Percentiles rank a stretch among this genome's conserved stretches.
Conservation (phyloP, 176 grass and related monocot genomes). For the Juncus effusus region DNA sequence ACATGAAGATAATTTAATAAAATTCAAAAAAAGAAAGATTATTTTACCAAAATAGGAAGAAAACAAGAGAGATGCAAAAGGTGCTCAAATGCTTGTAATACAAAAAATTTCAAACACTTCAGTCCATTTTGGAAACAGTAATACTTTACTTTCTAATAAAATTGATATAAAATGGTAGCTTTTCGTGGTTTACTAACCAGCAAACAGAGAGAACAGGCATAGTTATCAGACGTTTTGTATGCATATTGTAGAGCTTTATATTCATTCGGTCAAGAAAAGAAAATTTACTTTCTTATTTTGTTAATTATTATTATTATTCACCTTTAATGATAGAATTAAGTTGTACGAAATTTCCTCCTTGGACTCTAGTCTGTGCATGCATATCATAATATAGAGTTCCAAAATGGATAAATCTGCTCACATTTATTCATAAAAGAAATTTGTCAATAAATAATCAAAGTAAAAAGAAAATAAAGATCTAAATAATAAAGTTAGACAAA, state of each 20-base stretch:
- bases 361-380: slow-evolving; percentile 83
- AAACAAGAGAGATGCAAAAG: slow-evolving; percentile 79
- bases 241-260: slow-evolving; percentile 89
- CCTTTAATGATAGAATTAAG: slow-evolving; percentile 93
- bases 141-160: not conserved
- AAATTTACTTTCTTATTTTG: not conserved
- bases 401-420: slow-evolving; percentile 71
- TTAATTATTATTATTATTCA: slow-evolving; percentile 7
- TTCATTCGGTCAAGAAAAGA: slow-evolving; percentile 39
- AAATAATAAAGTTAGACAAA: no score
- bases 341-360: slow-evolving; percentile 86
- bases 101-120: not conserved
- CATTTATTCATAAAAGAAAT: slow-evolving; percentile 23
- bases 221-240: slow-evolving; percentile 66
- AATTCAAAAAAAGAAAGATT: not conserved
- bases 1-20: no score
- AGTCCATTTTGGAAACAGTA: no score
- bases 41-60: slow-evolving; percentile 56
- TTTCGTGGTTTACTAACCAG: slow-evolving; percentile 35
- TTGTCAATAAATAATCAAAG: slow-evolving; percentile 17
- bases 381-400: slow-evolving; percentile 89
- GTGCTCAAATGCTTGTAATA: slow-evolving; percentile 77
- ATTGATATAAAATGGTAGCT: no score
- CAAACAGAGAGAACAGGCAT: slow-evolving; percentile 55
- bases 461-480: not conserved